Conservation (phyloP, 768 basidiomycete species). For the Auricularia sp. region DNA sequence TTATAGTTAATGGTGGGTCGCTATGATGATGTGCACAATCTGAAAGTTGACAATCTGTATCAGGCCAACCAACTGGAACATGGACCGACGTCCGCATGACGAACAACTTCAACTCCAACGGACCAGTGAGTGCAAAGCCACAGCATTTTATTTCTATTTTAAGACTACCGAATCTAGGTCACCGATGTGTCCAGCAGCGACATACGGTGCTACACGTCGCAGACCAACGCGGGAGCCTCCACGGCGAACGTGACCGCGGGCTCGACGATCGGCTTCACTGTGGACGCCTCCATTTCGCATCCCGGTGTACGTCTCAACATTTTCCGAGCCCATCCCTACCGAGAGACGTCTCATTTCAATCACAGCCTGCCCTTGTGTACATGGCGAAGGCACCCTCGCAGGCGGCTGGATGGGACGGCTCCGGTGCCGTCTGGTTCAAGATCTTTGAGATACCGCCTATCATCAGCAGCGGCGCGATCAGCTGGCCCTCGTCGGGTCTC, state of each 20-base stretch:
- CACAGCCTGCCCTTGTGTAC: conserved; percentile 3
- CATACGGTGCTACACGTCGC: neutral
- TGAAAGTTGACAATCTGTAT: conserved; percentile 28
- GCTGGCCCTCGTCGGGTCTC: conserved; percentile 4
- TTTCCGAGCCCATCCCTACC: neutral
- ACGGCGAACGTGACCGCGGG: conserved; percentile 2
- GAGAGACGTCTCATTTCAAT: neutral
- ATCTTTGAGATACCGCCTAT: neutral
- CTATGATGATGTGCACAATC: neutral
- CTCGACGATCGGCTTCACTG: conserved; percentile 3
- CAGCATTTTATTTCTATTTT: neutral
- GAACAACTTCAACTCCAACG: conserved; percentile 34
- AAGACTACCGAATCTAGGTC: conserved; percentile 7
- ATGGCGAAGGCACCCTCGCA: conserved; percentile 4
- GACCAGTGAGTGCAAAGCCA: conserved; percentile 16
- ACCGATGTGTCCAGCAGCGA: conserved; percentile 11
- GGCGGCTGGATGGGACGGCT: conserved; percentile 3
- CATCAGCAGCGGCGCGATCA: neutral
- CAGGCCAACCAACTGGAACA: conserved; percentile 22
- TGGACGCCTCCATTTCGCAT: conserved; percentile 2
- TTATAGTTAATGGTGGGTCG: neutral
- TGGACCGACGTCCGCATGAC: conserved; percentile 36
- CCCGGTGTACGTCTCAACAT: conserved; percentile 1
- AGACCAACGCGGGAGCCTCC: neutral
- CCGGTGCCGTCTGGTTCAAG: conserved; percentile 8